Evolutionary conservation across 345 rosid species (phyloP), one percentile per base, ranked within the genome.

Genomic region (Noccaea caerulescens): DNA sequence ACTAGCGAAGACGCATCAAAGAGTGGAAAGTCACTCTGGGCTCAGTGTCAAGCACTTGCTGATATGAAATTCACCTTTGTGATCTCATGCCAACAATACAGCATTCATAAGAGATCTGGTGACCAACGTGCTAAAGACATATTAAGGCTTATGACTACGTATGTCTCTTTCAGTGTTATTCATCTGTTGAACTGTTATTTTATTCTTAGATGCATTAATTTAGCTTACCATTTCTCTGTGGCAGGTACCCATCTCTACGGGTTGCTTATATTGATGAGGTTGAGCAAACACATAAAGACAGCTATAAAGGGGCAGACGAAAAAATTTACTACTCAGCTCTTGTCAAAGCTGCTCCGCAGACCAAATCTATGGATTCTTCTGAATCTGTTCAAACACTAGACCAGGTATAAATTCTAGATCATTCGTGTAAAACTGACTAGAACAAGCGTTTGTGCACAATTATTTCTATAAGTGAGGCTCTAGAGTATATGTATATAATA

Each of bases 51-150:
- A 77, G 92, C 88, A 16, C 84, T 88, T 41, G 83, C 94, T 66
- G 93, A 86, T 75, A 80, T 90, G 91, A 90, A 90, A 75, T 90
- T 90, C 79, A 82, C 88, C 36, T 87, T 85, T 80, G 91, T 90
- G 53, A 88, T 90, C 49, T 88, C 94, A 13, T 88, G 92, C 69
- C 97, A 90, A 73, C 81, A 80, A 60, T 90, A 90, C 69, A 87
- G 97, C 63, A 72, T 81, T 78, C 84, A 88, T 36, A 90, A 90
- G 73, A 75, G 87, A 52, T 86, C 85, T 51, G 84, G 85, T 66
- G 82, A 86, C 80, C 66, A 76, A 65, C 90, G 88, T 76, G 91
- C 91, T 53, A 82, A 84, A 69, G 93, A 86, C 75, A 90, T 86
- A 43, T 51, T 90, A 66, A 79, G 79, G 69, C 91, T 90, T 58